Evolutionary conservation across 805 yeast genomes (phyloP), one percentile per base, ranked within the genome.

Genomic region (Schizosaccharomyces cryophilus): DNA sequence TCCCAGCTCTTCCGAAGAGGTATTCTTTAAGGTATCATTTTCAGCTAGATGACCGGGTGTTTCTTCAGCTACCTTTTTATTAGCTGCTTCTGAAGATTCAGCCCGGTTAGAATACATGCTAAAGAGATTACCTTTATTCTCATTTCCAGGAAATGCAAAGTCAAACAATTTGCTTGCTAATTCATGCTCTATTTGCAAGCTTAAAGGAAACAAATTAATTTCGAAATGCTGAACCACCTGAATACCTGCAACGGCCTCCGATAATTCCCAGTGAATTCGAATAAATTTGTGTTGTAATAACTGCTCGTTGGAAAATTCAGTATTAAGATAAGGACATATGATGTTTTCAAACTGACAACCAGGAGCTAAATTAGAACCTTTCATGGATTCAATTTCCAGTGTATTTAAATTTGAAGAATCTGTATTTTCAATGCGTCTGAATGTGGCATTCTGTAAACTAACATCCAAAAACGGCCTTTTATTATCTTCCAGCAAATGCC

Each of bases 181-280:
- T 1, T 72, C 73, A 64, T 84, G 85, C 63, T 89, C 96, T 47
- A 90, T 69, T 64, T 83, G 84, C 2, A 90, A 66, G 63, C 79
- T 80, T 63, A 89, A 66, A 0, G 95, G 95, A 61, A 78, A 76
- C 19, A 87, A 69, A 1, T 72, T 70, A 21, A 86, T 74, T 45
- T 79, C 79, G 29, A 87, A 82, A 60, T 77, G 73, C 63, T 80
- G 81, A 72, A 89, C 75, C 29, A 89, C 82, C n/a, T 85, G 78
- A 60, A 89, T 87, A 11, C 97, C 97, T 40, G 96, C 97, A 62
- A 90, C 84, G 0, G 95, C 87, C 61, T 79, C 80, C 61, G 84
- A 78, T 82, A 85, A 79, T n/a, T 80, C 78, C 97, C 97, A 89
- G 11, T 72, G 68, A 1, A 82, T 70, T 5, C 71, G 70, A 6